Evolutionary conservation across 768 basidiomycete genomes (phyloP).

Genomic region (Dictyophora rubrovolvata): DNA sequence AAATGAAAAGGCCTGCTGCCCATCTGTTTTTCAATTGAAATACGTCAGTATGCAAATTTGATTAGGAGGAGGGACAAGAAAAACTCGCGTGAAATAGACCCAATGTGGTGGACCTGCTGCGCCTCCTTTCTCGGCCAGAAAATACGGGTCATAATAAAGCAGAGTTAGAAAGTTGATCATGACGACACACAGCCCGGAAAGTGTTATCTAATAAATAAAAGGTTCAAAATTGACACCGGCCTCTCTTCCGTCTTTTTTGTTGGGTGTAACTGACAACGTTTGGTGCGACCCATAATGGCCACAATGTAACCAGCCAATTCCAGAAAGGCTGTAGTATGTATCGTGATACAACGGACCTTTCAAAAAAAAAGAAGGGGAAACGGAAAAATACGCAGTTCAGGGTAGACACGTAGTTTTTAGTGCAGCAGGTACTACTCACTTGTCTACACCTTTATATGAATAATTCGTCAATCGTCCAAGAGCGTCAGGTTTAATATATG

Average conservation of each 20-base stretch:
- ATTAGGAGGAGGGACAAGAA: not conserved
- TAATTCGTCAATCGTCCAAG: conserved; percentile 70
- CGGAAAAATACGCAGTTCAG: conserved; percentile 3
- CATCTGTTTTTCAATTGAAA: conserved; percentile 40
- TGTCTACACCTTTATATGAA: conserved; percentile 72
- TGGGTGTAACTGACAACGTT: conserved; percentile 56
- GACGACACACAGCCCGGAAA: conserved; percentile 74
- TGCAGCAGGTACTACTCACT: conserved; percentile 33
- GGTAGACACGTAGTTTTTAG: not conserved
- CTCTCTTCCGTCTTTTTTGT: not conserved
- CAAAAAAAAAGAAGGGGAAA: not conserved
- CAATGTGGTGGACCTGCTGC: conserved; percentile 60
- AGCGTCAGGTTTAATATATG: conserved; percentile 55
- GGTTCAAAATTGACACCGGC: not conserved
- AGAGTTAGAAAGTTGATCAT: conserved; percentile 77
- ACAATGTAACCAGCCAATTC: conserved; percentile 84
- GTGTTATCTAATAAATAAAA: conserved; percentile 64
- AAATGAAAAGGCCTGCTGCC: conserved; percentile 80
- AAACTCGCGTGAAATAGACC: conserved; percentile 80
- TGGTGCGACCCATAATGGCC: conserved; percentile 77
- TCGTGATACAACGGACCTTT: conserved; percentile 65
- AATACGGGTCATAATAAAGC: conserved; percentile 73
- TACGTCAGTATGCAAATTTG: not conserved
- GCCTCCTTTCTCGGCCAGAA: conserved; percentile 58
- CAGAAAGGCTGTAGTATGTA: conserved; percentile 79